Evolutionary conservation across 148 eudicot species (phyloP), one percentile per base, ranked within the genome.

Genomic region (Chenopodium berlandieri): DNA sequence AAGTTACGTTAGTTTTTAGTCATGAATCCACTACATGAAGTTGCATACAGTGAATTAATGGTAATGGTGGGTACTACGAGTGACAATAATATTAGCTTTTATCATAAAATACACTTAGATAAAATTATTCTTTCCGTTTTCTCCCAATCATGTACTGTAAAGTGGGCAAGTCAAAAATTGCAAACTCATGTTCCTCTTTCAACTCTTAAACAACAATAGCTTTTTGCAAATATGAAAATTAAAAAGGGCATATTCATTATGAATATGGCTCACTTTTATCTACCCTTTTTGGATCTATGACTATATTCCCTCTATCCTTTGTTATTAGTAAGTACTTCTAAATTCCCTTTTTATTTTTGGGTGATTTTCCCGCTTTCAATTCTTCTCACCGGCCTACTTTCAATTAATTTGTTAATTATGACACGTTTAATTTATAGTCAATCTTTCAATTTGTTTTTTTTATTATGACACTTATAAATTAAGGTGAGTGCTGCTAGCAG

Each of bases 121-220:
- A 10, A 25, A 37, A 70, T 82, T 77, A 48, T 40, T 40, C 44
- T 25, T 22, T 71, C 9, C 16, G 8, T 30, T 10, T 56, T 60
- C 48, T 73, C 23, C 58, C 37, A 13, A 79, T 76, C 58, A 76
- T 54, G 52, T 16, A 72, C 75, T 68, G 40, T 82, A 75, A 67
- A 85, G 84, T 81, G 87, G 80, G 77, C 20, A 78, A 83, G 84
- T 85, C 84, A 85, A 85, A 78, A 67, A 73, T 81, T 20, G 84
- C 76, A 37, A 68, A 78, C 75, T 46, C 67, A 77, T 66, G 50
- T 72, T 52, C 72, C 60, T 73, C 60, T 79, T 80, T 70, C 46
- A 67, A 79, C 82, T 79, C 76, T 16, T 62, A 62, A 56, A 54
- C 40, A 47, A 60, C 19, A 78, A 73, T 63, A 74, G 75, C 71